Percentiles rank a stretch among this genome's conserved stretches.
Evolutionary conservation across 805 yeast genomes (phyloP).

Genomic region (Pichia nakasei): DNA sequence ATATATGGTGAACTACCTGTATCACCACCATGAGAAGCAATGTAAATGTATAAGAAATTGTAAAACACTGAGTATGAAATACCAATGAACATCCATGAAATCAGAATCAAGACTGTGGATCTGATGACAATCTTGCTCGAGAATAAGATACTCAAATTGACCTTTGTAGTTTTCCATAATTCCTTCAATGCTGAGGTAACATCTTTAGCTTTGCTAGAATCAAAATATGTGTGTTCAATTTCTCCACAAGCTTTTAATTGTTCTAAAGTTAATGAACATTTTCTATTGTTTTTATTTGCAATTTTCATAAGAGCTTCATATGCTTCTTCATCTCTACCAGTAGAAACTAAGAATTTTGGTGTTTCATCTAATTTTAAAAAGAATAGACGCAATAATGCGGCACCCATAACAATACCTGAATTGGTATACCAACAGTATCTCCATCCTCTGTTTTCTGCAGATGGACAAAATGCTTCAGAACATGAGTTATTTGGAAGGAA

Average conservation of each 20-base stretch:
- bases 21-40: conserved; percentile 42
- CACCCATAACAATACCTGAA: conserved; percentile 42
- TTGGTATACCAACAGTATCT: conserved; percentile 47
- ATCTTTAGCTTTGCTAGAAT: conserved; percentile 11
- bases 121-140: conserved; percentile 34
- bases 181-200: conserved; percentile 21
- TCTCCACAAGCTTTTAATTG: conserved; percentile 38
- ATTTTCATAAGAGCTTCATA: conserved; percentile 34
- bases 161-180: conserved; percentile 23
- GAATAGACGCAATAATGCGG: conserved; percentile 40
- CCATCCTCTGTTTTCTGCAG: conserved; percentile 50
- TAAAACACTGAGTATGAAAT: conserved; percentile 49
- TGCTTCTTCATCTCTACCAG: conserved; percentile 44
- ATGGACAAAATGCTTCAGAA: conserved; percentile 35
- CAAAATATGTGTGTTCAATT: conserved; percentile 21
- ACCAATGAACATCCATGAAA: conserved; percentile 53
- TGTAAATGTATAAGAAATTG: conserved; percentile 45
- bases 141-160: conserved; percentile 40
- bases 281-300: conserved; percentile 37
- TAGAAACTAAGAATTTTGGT: conserved; percentile 45
- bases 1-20: conserved; percentile 31
- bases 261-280: conserved; percentile 35
- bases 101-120: conserved; percentile 35
- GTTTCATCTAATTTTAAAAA: conserved; percentile 41
- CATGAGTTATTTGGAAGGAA: conserved; percentile 44